Conservation (phyloP, 2,329 filamentous ascomycete genomes). For the Aspergillus proliferans region DNA sequence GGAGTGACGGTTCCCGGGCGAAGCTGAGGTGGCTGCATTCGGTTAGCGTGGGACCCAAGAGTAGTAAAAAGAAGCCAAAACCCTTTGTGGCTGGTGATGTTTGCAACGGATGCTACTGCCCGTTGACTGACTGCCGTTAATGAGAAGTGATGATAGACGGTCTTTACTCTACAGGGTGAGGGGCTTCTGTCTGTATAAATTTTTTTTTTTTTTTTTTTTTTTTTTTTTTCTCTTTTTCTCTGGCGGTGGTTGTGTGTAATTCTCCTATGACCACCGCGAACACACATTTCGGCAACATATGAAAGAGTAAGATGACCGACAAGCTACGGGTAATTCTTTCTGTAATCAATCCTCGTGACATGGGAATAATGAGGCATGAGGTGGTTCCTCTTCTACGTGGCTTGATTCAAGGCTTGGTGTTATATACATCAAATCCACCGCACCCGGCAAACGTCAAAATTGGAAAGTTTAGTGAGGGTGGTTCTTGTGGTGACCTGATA, state of each 20-base stretch:
- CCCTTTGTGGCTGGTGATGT: conserved; percentile 12
- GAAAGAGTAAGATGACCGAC: no score
- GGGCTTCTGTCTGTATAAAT: no score
- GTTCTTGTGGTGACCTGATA: conserved; percentile 98
- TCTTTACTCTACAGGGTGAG: no score
- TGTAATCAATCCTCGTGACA: neutral
- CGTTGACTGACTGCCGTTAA: no score
- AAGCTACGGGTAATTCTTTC: no score
- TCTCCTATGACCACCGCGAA: no score
- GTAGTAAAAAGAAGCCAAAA: conserved; percentile 19
- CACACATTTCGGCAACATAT: no score
- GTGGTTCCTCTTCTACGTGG: conserved; percentile 20
- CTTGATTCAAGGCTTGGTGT: conserved; percentile 27
- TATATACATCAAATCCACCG: conserved; percentile 36
- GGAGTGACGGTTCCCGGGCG: conserved; percentile 29
- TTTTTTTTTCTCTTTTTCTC: no score
- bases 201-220: no score
- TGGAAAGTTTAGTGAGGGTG: conserved; percentile 74
- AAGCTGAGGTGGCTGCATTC: conserved; percentile 38
- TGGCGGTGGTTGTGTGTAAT: no score
- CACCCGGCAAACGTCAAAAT: conserved; percentile 10
- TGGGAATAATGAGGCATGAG: conserved; percentile 12
- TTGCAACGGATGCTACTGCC: neutral
- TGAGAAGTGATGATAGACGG: no score
- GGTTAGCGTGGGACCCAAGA: conserved; percentile 33